Conservation (phyloP, 768 basidiomycete genomes). For the Neoboletus subvelutipes region DNA sequence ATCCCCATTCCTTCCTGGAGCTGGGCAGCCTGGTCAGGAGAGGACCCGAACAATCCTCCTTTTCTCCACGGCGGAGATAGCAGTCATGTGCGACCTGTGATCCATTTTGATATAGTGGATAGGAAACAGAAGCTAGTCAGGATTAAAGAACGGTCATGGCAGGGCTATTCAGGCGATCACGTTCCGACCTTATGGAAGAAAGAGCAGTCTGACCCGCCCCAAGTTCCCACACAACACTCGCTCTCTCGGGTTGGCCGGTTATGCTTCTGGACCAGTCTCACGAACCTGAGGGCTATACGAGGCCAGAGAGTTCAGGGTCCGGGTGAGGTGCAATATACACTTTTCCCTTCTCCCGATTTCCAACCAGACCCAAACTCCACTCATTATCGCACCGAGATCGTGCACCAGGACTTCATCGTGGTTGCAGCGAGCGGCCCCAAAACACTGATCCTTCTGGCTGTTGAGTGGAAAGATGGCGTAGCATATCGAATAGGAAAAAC, state of each 20-base stretch:
- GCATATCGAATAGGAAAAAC: slow-evolving; percentile 14
- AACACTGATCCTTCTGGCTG: slow-evolving; percentile 5
- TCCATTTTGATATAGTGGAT: slow-evolving; percentile 11
- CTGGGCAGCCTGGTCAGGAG: slow-evolving; percentile 13
- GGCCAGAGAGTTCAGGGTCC: not conserved
- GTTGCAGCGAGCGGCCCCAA: not conserved
- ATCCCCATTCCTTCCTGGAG: slow-evolving; percentile 20
- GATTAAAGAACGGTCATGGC: slow-evolving; percentile 1
- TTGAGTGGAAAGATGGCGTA: slow-evolving; percentile 16
- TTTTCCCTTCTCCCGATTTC: not conserved
- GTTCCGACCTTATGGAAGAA: not conserved
- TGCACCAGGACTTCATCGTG: slow-evolving; percentile 14
- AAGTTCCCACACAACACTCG: not conserved
- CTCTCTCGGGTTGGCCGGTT: slow-evolving; percentile 1
- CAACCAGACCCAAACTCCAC: not conserved
- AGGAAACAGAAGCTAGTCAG: not conserved
- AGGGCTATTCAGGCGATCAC: not conserved
- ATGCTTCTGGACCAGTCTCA: slow-evolving; percentile 18
- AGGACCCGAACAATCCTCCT: not conserved
- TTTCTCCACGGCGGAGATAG: not conserved
- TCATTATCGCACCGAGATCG: not conserved
- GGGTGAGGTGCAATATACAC: not conserved
- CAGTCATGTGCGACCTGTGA: not conserved
- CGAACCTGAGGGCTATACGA: not conserved
- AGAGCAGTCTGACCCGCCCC: not conserved